Evolutionary conservation across 495 filamentous ascomycete species (phyloP), one percentile per base, ranked within the genome.

Genomic region (Elasticomyces elasticus): DNA sequence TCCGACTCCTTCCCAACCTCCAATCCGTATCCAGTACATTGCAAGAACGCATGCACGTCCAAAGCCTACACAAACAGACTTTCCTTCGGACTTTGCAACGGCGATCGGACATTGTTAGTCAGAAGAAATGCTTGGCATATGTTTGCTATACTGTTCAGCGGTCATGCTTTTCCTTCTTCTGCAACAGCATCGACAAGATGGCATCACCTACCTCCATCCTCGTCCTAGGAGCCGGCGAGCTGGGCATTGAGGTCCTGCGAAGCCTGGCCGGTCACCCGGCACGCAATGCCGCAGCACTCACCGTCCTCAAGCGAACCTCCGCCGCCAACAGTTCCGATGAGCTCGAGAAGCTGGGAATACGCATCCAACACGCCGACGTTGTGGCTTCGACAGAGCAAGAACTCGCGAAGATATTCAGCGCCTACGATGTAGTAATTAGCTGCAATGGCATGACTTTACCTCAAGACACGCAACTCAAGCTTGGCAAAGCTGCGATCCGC

Each of bases 151-250:
- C n/a, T n/a, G n/a, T n/a, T n/a, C n/a, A n/a, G n/a, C n/a, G n/a
- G n/a, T n/a, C n/a, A n/a, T n/a, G n/a, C n/a, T n/a, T n/a, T n/a
- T n/a, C n/a, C n/a, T n/a, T n/a, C n/a, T n/a, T n/a, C n/a, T n/a
- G n/a, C n/a, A n/a, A n/a, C n/a, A n/a, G n/a, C n/a, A n/a, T n/a
- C n/a, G n/a, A n/a, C n/a, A n/a, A n/a, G n/a, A n/a, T n/a, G n/a
- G n/a, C n/a, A n/a, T n/a, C n/a, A n/a, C n/a, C n/a, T n/a, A 37
- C n/a, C 31, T 54, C 51, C 13, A 78, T 81, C 60, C 78, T 84
- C 54, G 65, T 83, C 31, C 68, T 85, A 58, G 80, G 80, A 50
- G 75, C 75, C 35, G 80, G 80, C 49, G 80, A 84, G 62, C 74
- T 84, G 26, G 67, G 69, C 15, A 67, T 79, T 26, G 44, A 52